phyloP scores from a whole-genome alignment of 768 basidiomycete genomes.

The Mycena latifolia region DNA sequence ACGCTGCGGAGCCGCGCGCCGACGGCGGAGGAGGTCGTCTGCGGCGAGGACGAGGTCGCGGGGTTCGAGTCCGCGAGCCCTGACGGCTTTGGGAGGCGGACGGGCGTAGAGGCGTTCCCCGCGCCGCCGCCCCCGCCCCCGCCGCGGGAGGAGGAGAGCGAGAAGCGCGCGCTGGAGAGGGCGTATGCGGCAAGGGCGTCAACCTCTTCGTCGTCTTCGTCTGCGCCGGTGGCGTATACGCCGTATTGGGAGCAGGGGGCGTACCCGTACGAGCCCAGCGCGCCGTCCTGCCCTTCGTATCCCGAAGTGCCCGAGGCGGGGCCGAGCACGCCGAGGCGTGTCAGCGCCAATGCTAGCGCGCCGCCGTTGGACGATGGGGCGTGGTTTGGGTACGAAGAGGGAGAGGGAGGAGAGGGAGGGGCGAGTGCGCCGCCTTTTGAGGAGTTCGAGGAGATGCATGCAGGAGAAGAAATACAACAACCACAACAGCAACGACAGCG shows the following conservation, averaged over 20 bases:
- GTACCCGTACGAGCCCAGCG: not conserved
- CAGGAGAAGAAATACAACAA: not conserved
- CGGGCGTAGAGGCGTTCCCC: not conserved
- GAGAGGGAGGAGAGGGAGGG: not conserved
- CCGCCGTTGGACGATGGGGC: constrained; percentile 20
- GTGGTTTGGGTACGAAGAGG: constrained; percentile 1
- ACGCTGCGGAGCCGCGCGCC: not conserved
- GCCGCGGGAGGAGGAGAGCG: not conserved
- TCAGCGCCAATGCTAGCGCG: not conserved
- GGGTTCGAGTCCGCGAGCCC: too few species aligned
- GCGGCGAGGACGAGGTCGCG: too few species aligned
- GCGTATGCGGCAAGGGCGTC: constrained; percentile 18
- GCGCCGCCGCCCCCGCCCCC: not conserved
- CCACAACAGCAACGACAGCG: too few species aligned
- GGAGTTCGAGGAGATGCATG: not conserved
- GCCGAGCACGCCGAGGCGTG: constrained; percentile 17
- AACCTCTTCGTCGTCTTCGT: too few species aligned
- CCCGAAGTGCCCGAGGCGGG: constrained; percentile 25
- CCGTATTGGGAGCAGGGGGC: too few species aligned
- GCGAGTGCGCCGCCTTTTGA: constrained; percentile 22
- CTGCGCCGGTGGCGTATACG: too few species aligned
- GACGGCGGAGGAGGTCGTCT: not conserved
- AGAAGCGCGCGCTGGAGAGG: constrained; percentile 35
- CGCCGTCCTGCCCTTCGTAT: not conserved
- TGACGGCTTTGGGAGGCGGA: too few species aligned